A percentile compares a stretch with the other conserved stretches of the same genome.
phyloP scores from a whole-genome alignment of 2,329 filamentous ascomycete genomes.

The Xylariaceae sp. region DNA sequence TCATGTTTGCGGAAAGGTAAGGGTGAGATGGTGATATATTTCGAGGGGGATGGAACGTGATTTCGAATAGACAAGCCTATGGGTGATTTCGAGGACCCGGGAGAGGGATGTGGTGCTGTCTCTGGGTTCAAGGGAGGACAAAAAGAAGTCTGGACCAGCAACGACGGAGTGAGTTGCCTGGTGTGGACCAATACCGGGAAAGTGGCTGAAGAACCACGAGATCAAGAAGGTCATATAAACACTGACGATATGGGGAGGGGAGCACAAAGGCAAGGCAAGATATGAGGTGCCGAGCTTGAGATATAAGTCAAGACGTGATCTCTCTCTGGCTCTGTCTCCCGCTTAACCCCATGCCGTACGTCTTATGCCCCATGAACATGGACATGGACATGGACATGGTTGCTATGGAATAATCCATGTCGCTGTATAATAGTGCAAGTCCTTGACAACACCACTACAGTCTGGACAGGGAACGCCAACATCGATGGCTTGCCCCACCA shows the following conservation, averaged over 20 bases:
- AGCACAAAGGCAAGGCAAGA: conserved; percentile 31
- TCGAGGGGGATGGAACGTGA: conserved; percentile 24
- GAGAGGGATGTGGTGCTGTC: conserved; percentile 11
- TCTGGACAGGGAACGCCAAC: conserved; percentile 17
- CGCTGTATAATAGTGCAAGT: conserved; percentile 7
- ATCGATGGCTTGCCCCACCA: conserved; percentile 17
- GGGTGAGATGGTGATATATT: conserved; percentile 17
- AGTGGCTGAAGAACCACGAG: conserved; percentile 27
- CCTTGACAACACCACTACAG: conserved; percentile 14
- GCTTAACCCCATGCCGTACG: conserved; percentile 13
- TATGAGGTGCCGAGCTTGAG: conserved; percentile 24
- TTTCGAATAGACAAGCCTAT: conserved; percentile 24
- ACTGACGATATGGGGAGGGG: conserved; percentile 30
- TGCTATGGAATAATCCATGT: conserved; percentile 10
- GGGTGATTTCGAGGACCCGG: conserved; percentile 22
- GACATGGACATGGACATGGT: conserved; percentile 7
- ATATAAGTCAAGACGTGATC: conserved; percentile 32
- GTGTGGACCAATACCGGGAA: conserved; percentile 40
- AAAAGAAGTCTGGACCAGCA: conserved; percentile 28
- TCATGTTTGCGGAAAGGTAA: conserved; percentile 37
- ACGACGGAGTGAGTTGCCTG: conserved; percentile 34
- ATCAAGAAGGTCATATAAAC: conserved; percentile 30
- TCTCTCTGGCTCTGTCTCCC: conserved; percentile 21
- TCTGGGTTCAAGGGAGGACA: conserved; percentile 25
- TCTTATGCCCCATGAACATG: conserved; percentile 13